Evolutionary conservation across 1,284 basidiomycete species (phyloP).

Genomic region (Abortiporus biennis): DNA sequence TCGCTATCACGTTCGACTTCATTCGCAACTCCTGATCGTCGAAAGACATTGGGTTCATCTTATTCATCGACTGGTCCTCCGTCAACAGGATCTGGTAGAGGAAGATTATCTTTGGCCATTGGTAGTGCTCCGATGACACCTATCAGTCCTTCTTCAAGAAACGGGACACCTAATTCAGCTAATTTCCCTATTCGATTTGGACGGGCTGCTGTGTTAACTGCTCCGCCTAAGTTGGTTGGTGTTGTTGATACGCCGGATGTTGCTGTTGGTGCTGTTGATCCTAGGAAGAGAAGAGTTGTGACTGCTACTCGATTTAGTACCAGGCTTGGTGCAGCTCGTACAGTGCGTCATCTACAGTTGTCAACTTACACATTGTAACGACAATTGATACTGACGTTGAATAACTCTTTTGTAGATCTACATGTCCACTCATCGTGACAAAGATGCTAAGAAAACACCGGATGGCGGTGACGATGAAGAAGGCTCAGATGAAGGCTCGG

Average conservation of each 20-base stretch:
- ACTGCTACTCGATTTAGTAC: conserved; percentile 84
- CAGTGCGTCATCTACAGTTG: conserved; percentile 47
- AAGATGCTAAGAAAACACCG: conserved; percentile 25
- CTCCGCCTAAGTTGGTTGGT: conserved; percentile 73
- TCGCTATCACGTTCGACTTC: conserved; percentile 44
- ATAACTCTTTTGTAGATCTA: conserved; percentile 46
- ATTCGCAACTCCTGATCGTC: conserved; percentile 40
- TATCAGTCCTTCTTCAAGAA: conserved; percentile 32
- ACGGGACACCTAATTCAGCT: conserved; percentile 11
- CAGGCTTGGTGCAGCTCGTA: conserved; percentile 69
- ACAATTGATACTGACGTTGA: no score
- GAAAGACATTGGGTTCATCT: conserved; percentile 40
- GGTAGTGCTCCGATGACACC: conserved; percentile 39
- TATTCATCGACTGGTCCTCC: conserved; percentile 20
- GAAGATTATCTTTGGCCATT: conserved; percentile 24
- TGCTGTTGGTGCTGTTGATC: conserved; percentile 76
- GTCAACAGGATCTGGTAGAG: conserved; percentile 12
- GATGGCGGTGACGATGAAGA: conserved; percentile 22
- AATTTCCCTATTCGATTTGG: conserved; percentile 48
- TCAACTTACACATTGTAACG: neutral
- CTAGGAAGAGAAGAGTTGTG: conserved; percentile 73
- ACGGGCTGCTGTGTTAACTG: conserved; percentile 66
- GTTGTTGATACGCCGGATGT: conserved; percentile 81
- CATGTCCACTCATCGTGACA: conserved; percentile 71
- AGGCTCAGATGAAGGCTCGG: conserved; percentile 16